A percentile compares a stretch with the other conserved stretches of the same genome.
phyloP scores from a whole-genome alignment of 2,329 filamentous ascomycete genomes.

The Thelonectria olida region DNA sequence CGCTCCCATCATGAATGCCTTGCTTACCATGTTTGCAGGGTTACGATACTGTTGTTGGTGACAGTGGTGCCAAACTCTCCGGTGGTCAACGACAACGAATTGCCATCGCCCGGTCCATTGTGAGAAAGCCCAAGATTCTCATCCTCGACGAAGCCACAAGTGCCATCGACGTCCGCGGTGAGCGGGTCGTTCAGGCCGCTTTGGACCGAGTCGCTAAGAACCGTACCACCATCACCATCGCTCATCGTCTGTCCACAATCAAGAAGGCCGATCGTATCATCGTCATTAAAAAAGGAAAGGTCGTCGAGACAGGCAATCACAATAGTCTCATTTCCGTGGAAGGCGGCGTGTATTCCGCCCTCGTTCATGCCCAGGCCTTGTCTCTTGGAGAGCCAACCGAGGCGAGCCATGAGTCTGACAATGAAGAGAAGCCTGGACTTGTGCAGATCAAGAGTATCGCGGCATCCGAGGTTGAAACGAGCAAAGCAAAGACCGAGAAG shows the following conservation, averaged over 20 bases:
- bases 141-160: constrained; percentile 83
- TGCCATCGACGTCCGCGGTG: constrained; percentile 65
- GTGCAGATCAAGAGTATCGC: constrained; percentile 57
- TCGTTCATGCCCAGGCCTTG: constrained; percentile 72
- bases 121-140: constrained; percentile 75
- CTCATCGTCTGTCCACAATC: constrained; percentile 78
- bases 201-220: constrained; percentile 68
- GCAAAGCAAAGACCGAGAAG: constrained; percentile 36
- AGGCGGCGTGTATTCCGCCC: constrained; percentile 70
- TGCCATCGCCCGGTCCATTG: constrained; percentile 79
- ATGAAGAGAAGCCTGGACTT: constrained; percentile 53
- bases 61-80: constrained; percentile 79
- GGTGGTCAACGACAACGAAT: constrained; percentile 89
- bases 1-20: not conserved
- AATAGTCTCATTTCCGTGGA: constrained; percentile 71
- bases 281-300: constrained; percentile 75
- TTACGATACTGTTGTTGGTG: constrained; percentile 79
- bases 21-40: constrained; percentile 52
- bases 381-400: constrained; percentile 60
- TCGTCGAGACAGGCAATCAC: constrained; percentile 81
- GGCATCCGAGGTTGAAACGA: constrained; percentile 43
- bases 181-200: constrained; percentile 71
- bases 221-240: constrained; percentile 78
- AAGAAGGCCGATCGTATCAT: constrained; percentile 82
- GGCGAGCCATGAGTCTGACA: constrained; percentile 43